These are phyloP conservation scores for Brasilioporus rufonigricans DNA, from an alignment of 768 basidiomycete genomes.

Conservation along the genomic window DNA sequence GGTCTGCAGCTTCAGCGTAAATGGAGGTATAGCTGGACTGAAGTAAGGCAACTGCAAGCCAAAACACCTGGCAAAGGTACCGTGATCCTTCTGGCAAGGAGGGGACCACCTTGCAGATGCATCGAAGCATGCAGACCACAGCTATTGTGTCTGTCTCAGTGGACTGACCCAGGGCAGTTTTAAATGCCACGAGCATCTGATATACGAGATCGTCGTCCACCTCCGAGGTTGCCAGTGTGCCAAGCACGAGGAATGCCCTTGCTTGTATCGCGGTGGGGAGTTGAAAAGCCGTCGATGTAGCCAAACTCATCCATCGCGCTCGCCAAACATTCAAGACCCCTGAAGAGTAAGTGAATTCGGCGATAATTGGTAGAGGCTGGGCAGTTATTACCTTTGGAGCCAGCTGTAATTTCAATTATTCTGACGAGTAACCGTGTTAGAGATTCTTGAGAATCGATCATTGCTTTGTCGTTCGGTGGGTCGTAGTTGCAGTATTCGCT, in stretches of 20 bases:
- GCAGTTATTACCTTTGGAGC: conserved; percentile 57
- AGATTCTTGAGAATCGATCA: conserved; percentile 64
- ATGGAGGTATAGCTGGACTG: conserved; percentile 73
- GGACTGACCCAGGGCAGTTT: conserved; percentile 64
- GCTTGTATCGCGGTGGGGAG: conserved; percentile 85
- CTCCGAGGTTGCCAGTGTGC: conserved; percentile 76
- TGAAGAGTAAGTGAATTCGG: conserved; percentile 29
- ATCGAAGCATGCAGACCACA: conserved; percentile 86
- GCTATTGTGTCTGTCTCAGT: conserved; percentile 67
- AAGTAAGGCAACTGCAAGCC: conserved; percentile 83
- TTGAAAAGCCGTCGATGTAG: conserved; percentile 88
- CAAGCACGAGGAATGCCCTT: conserved; percentile 81
- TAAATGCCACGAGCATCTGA: conserved; percentile 88
- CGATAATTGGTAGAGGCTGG: neutral
- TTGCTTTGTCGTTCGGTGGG: conserved; percentile 48
- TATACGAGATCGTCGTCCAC: conserved; percentile 93
- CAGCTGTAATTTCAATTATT: conserved; percentile 62
- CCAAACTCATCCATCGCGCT: conserved; percentile 89
- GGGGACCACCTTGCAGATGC: conserved; percentile 75
- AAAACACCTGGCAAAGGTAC: conserved; percentile 76
- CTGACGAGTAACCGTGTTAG: conserved; percentile 62
- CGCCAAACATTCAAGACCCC: conserved; percentile 86
- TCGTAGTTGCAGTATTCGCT: conserved; percentile 68
- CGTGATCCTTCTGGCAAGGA: conserved; percentile 66
- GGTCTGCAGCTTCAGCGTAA: conserved; percentile 64